Evolutionary conservation across 257 asterid genomes (phyloP), one percentile per base, ranked within the genome.

Genomic region (Catharanthus roseus): DNA sequence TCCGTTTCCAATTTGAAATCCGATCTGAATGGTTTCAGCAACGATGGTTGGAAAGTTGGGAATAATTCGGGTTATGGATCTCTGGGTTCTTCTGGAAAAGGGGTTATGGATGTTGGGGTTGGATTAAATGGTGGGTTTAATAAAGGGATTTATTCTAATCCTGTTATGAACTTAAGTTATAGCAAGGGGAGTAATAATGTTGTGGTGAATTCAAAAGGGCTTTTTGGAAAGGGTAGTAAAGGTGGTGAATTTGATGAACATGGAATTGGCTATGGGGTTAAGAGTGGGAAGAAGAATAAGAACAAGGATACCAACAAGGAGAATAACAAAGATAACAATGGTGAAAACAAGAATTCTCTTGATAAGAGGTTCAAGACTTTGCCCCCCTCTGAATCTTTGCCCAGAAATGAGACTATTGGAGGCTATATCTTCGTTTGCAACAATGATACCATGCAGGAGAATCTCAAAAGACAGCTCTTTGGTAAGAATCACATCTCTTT

Each of bases 371-470:
- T 95, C 73, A 95, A 95, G 84, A 91, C 99, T 47, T 76, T 95
- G 72, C 99, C 99, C 18, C 92, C 97, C 18, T 84, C 99, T 0
- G 99, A 95, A 68, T 75, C 97, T 9, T 33, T 95, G 85, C 97
- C 98, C n/a, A 85, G 99, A 77, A 88, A 91, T 71, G 99, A 95
- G 78, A 91, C 93, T 0, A 84, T 95, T 26, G 99, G 99, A 18
- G 99, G 99, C 0, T 95, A 95, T 77, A 95, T 95, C 36, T 95
- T 95, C 68, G 99, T 95, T 8, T 95, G 99, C 82, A 95, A 95
- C 77, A 95, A 95, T 73, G 99, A 95, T 80, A 95, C 99, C 41
- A 95, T 95, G 97, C 87, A 90, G 11, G 99, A 95, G 72, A 91
- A 95, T 82, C 96, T 95, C 80, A 86, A 89, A 80, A 88, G 99